Conservation (phyloP, 2,329 filamentous ascomycete genomes). For the Westerdykella aurantiaca region DNA sequence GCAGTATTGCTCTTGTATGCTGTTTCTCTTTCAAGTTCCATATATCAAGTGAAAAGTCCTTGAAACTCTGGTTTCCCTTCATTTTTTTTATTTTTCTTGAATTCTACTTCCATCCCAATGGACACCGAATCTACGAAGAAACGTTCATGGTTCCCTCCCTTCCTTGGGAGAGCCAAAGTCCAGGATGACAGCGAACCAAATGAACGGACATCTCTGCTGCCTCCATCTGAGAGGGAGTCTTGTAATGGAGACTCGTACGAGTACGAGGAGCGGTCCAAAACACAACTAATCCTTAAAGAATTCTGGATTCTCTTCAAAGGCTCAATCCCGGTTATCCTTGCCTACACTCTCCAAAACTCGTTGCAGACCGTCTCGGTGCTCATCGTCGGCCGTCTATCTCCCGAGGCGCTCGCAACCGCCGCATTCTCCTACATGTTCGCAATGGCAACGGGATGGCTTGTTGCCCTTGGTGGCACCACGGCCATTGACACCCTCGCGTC, state of each 20-base stretch:
- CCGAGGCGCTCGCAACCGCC: slow-evolving; percentile 72
- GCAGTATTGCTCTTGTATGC: no score
- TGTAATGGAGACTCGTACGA: slow-evolving; percentile 34
- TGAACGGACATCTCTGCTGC: slow-evolving; percentile 42
- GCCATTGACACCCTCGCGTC: slow-evolving; percentile 81
- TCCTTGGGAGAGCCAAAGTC: slow-evolving; percentile 19
- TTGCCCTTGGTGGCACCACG: slow-evolving; percentile 78
- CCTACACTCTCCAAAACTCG: slow-evolving; percentile 80
- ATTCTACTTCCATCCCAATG: not conserved
- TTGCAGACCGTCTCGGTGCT: slow-evolving; percentile 77
- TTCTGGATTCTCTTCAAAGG: slow-evolving; percentile 63
- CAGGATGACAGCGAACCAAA: slow-evolving; percentile 23
- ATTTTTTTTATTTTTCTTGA: not conserved
- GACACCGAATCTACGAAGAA: slow-evolving; percentile 4
- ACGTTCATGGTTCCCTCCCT: slow-evolving; percentile 26
- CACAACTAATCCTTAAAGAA: slow-evolving; percentile 48
- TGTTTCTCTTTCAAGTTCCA: no score
- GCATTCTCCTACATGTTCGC: slow-evolving; percentile 94
- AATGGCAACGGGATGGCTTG: slow-evolving; percentile 81
- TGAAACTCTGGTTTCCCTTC: not conserved
- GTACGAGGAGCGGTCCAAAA: slow-evolving; percentile 30
- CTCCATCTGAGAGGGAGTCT: slow-evolving; percentile 36
- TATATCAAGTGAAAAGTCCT: no score
- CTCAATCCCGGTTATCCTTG: slow-evolving; percentile 72
- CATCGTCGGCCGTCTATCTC: slow-evolving; percentile 71